Conservation (phyloP, 768 basidiomycete species). For the Cystofilobasidium ferigula region DNA sequence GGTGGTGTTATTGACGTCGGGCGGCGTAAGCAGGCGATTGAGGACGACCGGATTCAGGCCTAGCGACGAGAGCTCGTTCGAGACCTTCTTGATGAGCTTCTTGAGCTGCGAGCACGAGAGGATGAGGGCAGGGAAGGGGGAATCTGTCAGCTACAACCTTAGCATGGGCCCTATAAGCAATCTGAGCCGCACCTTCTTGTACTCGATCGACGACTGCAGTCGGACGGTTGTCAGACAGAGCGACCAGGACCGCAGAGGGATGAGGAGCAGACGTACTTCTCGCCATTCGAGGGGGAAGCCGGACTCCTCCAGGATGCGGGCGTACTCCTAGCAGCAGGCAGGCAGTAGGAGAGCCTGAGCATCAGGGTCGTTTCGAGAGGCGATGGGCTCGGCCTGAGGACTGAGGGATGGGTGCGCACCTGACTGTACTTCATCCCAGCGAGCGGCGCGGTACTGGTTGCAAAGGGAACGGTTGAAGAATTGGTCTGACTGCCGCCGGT, state of each 20-base stretch:
- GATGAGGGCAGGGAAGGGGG: neutral
- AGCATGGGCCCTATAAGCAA: neutral
- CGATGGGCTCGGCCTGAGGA: neutral
- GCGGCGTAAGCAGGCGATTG: slow-evolving; percentile 40
- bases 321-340: slow-evolving; percentile 33
- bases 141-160: neutral
- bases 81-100: slow-evolving; percentile 74
- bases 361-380: neutral
- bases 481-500: no score
- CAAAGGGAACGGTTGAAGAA: no score
- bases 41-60: slow-evolving; percentile 48
- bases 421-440: slow-evolving; percentile 25
- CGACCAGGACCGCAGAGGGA: no score
- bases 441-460: no score
- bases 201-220: slow-evolving; percentile 58
- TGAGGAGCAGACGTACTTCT: slow-evolving; percentile 38
- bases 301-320: slow-evolving; percentile 37
- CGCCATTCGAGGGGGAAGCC: slow-evolving; percentile 65
- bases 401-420: no score
- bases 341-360: neutral
- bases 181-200: slow-evolving; percentile 51
- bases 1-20: slow-evolving; percentile 21
- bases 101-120: slow-evolving; percentile 48
- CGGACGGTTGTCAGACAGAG: no score
- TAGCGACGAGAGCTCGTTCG: slow-evolving; percentile 59